Percentiles rank a stretch among this genome's conserved stretches.
Evolutionary conservation across 1,284 basidiomycete species (phyloP).

Genomic region (Porodaedalea pini): DNA sequence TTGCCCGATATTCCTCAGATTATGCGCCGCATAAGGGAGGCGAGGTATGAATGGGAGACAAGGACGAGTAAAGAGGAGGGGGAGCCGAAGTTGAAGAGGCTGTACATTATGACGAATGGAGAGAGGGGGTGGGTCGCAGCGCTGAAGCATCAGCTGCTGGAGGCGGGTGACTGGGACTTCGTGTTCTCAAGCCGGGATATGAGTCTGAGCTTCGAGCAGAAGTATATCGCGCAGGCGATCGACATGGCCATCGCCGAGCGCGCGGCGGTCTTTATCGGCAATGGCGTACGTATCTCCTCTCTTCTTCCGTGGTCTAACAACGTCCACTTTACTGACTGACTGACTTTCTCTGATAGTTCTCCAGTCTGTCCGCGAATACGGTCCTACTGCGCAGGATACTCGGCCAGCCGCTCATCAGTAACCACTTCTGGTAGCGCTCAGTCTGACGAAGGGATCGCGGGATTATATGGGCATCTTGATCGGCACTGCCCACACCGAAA

Average conservation of each 20-base stretch:
- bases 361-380: constrained; percentile 29
- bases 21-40: constrained; percentile 34
- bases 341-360: constrained; percentile 25
- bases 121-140: constrained; percentile 30
- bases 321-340: not conserved
- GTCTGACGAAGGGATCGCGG: too few species aligned
- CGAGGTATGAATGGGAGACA: constrained; percentile 25
- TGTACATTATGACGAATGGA: constrained; percentile 40
- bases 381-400: constrained; percentile 29
- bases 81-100: constrained; percentile 23
- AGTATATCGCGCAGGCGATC: constrained; percentile 34
- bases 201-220: constrained; percentile 27
- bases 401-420: constrained; percentile 2
- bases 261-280: constrained; percentile 42
- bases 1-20: constrained; percentile 41
- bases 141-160: constrained; percentile 26
- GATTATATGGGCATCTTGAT: too few species aligned
- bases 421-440: constrained; percentile 13
- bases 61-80: not conserved
- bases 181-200: constrained; percentile 24
- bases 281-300: constrained; percentile 36
- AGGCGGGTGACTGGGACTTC: constrained; percentile 20
- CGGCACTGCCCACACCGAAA: too few species aligned
- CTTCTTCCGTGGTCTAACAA: not conserved
- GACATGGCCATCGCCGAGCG: constrained; percentile 41